Conservation (phyloP, 2,329 filamentous ascomycete species). For the Delphinella strobiligena region DNA sequence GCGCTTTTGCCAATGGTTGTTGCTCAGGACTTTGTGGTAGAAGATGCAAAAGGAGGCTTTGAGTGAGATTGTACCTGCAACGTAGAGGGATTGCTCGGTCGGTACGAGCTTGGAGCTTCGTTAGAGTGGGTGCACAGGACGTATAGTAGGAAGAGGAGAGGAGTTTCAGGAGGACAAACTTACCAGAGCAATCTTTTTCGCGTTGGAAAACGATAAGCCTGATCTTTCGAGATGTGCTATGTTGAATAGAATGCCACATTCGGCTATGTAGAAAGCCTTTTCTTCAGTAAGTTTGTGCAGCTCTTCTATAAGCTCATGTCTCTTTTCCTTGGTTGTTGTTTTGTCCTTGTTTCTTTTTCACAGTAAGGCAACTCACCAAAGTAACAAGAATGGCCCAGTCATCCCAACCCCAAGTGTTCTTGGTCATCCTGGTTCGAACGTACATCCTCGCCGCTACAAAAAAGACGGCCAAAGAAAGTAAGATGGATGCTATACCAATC, state of each 20-base stretch:
- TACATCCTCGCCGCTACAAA: slow-evolving; percentile 26
- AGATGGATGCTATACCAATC: slow-evolving; percentile 12
- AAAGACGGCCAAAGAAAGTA: slow-evolving; percentile 25
- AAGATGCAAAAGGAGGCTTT: slow-evolving; percentile 34
- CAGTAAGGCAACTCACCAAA: slow-evolving; percentile 18
- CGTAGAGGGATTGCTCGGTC: slow-evolving; percentile 26
- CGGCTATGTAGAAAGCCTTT: slow-evolving; percentile 8
- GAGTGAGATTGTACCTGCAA: slow-evolving; percentile 27
- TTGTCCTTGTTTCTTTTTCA: background rate
- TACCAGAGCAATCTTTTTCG: slow-evolving; percentile 1
- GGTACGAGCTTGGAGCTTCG: slow-evolving; percentile 19
- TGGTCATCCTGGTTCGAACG: slow-evolving; percentile 25
- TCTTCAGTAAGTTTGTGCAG: slow-evolving; percentile 1
- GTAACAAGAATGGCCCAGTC: slow-evolving; percentile 29
- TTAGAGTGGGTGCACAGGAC: too few relatives aligned
- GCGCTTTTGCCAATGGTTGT: slow-evolving; percentile 17
- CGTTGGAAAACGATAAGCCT: background rate
- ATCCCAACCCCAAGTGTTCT: slow-evolving; percentile 31
- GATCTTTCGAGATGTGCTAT: background rate
- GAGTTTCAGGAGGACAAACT: background rate
- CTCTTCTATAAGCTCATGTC: too few relatives aligned
- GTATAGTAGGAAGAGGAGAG: too few relatives aligned
- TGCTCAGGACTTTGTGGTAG: slow-evolving; percentile 33
- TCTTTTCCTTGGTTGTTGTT: too few relatives aligned
- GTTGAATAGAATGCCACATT: background rate